Conservation (phyloP, 2,329 filamentous ascomycete species). For the Microdochium paspali region DNA sequence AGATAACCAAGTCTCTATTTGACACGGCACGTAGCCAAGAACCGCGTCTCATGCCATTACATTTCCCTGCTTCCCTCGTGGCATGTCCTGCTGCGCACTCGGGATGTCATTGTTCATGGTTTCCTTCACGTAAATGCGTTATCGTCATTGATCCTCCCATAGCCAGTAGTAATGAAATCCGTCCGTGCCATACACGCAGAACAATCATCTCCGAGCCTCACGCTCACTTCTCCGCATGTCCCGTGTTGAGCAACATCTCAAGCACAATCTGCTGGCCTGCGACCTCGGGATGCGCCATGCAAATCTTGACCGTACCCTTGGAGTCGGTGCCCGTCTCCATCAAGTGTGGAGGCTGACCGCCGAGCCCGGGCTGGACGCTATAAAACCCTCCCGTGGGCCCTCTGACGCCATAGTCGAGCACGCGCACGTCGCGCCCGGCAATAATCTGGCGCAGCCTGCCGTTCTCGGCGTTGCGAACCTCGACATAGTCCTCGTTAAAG, state of each 20-base stretch:
- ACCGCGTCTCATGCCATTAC: no score
- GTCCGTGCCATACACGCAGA: no score
- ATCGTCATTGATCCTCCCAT: no score
- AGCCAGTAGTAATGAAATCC: no score
- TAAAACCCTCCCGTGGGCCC: constrained; percentile 45
- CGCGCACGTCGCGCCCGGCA: constrained; percentile 78
- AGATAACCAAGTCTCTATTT: no score
- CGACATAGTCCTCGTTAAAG: constrained; percentile 93
- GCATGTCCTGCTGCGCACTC: no score
- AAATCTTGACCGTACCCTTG: constrained; percentile 80
- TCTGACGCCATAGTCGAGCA: constrained; percentile 75
- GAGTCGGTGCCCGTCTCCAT: constrained; percentile 25
- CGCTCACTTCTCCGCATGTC: constrained; percentile 46
- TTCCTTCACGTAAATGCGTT: no score
- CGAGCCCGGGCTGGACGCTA: constrained; percentile 21
- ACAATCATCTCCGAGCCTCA: not conserved
- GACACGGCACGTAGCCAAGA: no score
- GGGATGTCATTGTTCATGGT: no score
- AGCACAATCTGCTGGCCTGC: constrained; percentile 79
- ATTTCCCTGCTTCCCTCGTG: no score
- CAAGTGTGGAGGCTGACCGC: constrained; percentile 14
- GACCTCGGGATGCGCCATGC: constrained; percentile 87
- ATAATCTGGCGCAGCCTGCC: constrained; percentile 91
- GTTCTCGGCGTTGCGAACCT: constrained; percentile 94
- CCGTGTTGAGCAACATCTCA: constrained; percentile 88